Percentiles rank a stretch among this genome's conserved stretches.
These are phyloP conservation scores for Fagopyrum esculentum DNA, from an alignment of 148 eudicot species.

Conservation along the genomic window DNA sequence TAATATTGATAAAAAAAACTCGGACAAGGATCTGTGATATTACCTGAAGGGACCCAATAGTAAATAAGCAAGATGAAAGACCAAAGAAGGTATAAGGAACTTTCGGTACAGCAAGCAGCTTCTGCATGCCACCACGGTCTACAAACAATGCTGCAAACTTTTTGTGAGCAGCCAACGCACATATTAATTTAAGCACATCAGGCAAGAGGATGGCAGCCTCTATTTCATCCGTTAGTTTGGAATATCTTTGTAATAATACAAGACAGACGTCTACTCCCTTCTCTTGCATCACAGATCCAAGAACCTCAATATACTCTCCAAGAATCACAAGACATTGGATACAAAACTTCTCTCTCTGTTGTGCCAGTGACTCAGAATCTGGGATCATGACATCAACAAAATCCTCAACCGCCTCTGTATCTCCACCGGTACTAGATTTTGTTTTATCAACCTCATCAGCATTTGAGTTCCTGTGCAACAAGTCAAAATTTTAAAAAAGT, in stretches of 20 bases:
- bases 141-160: slow-evolving; percentile 89
- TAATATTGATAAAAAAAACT: not conserved
- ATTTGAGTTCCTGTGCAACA: slow-evolving; percentile 39
- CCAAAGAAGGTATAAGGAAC: slow-evolving; percentile 69
- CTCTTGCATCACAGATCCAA: slow-evolving; percentile 89
- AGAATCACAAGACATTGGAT: slow-evolving; percentile 82
- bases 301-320: slow-evolving; percentile 96
- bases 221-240: slow-evolving; percentile 44
- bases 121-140: slow-evolving; percentile 95
- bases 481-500: slow-evolving; percentile 10
- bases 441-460: slow-evolving; percentile 28
- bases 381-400: slow-evolving; percentile 57
- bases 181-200: slow-evolving; percentile 78
- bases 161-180: slow-evolving; percentile 90
- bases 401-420: slow-evolving; percentile 48
- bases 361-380: slow-evolving; percentile 50
- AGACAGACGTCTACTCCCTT: slow-evolving; percentile 96
- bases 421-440: slow-evolving; percentile 28
- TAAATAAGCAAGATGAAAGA: slow-evolving; percentile 86
- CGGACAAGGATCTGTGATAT: not conserved
- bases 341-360: slow-evolving; percentile 74
- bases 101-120: slow-evolving; percentile 75
- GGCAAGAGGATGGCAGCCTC: slow-evolving; percentile 48
- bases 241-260: slow-evolving; percentile 55
- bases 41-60: slow-evolving; percentile 97